phyloP scores from a whole-genome alignment of 805 yeast species.

The Ogataea pignaliae region DNA sequence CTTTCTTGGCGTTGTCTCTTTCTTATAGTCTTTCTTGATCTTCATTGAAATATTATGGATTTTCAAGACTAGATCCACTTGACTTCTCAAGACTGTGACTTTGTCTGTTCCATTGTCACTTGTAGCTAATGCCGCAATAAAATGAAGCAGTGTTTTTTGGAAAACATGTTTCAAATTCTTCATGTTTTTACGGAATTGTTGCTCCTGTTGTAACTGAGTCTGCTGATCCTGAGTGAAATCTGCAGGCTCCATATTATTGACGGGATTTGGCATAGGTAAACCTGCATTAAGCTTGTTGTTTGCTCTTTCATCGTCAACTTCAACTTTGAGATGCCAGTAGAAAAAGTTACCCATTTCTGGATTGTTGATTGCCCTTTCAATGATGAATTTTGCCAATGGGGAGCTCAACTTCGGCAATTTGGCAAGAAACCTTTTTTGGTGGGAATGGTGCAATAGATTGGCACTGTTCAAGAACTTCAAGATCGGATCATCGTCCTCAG shows the following conservation, averaged over 20 bases:
- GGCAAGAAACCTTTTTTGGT: slow-evolving; percentile 7
- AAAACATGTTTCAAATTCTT: slow-evolving; percentile 17
- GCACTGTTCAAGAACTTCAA: slow-evolving; percentile 23
- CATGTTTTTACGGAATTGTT: slow-evolving; percentile 2
- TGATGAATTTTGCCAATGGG: slow-evolving; percentile 70
- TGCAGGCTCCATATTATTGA: slow-evolving; percentile 7
- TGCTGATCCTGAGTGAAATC: slow-evolving; percentile 11
- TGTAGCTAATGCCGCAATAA: slow-evolving; percentile 21
- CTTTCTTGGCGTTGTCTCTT: slow-evolving; percentile 76
- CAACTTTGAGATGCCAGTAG: slow-evolving; percentile 91
- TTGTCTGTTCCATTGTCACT: slow-evolving; percentile 24
- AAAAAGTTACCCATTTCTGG: slow-evolving; percentile 72
- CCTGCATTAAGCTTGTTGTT: slow-evolving; percentile 14
- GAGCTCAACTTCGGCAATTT: slow-evolving; percentile 34
- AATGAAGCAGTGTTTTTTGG: slow-evolving; percentile 26
- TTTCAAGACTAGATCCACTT: slow-evolving; percentile 63
- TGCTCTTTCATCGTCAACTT: slow-evolving; percentile 58
- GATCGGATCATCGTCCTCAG: slow-evolving; percentile 22
- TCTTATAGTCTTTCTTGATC: slow-evolving; percentile 50
- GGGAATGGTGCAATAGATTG: slow-evolving; percentile 12
- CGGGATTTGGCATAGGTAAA: neutral
- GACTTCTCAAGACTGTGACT: slow-evolving; percentile 35
- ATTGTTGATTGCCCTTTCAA: slow-evolving; percentile 64
- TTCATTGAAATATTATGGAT: slow-evolving; percentile 61
- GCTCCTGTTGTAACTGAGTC: slow-evolving; percentile 4